Evolutionary conservation across 2,329 filamentous ascomycete genomes (phyloP).

Genomic region (Fusarium sarcochroum): DNA sequence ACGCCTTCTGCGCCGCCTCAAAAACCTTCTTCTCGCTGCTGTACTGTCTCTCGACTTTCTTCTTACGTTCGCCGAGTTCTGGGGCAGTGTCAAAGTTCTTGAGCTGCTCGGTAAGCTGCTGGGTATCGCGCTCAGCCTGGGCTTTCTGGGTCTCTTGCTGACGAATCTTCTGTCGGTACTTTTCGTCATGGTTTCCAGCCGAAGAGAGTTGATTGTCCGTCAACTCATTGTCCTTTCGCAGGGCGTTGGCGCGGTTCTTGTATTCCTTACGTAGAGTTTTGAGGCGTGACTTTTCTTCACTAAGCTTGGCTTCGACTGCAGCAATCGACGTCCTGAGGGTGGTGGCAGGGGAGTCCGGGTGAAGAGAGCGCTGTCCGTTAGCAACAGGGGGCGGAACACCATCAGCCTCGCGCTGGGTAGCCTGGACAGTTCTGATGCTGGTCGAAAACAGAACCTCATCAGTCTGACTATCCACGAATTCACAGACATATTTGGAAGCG

Average conservation of each 20-base stretch:
- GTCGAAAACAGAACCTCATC: slow-evolving; percentile 78
- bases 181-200: slow-evolving; percentile 80
- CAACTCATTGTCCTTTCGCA: slow-evolving; percentile 81
- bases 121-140: slow-evolving; percentile 71
- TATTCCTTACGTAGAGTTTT: slow-evolving; percentile 82
- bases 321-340: slow-evolving; percentile 83
- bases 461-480: slow-evolving; percentile 79
- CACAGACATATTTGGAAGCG: slow-evolving; percentile 82
- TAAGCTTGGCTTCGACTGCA: slow-evolving; percentile 77
- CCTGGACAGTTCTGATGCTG: slow-evolving; percentile 76
- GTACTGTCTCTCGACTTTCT: slow-evolving; percentile 66
- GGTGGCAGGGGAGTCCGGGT: slow-evolving; percentile 82
- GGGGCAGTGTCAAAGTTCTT: slow-evolving; percentile 75
- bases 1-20: slow-evolving; percentile 68
- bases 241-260: slow-evolving; percentile 74
- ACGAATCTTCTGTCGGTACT: slow-evolving; percentile 79
- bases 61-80: slow-evolving; percentile 71
- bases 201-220: slow-evolving; percentile 76
- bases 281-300: slow-evolving; percentile 77
- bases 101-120: slow-evolving; percentile 69
- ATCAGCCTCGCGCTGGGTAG: slow-evolving; percentile 55
- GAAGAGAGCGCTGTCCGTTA: slow-evolving; percentile 71
- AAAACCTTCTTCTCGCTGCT: slow-evolving; percentile 71
- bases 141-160: slow-evolving; percentile 82
- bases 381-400: slow-evolving; percentile 51